Conservation (phyloP, 2,329 filamentous ascomycete genomes). For the Pseudogymnoascus sp. region DNA sequence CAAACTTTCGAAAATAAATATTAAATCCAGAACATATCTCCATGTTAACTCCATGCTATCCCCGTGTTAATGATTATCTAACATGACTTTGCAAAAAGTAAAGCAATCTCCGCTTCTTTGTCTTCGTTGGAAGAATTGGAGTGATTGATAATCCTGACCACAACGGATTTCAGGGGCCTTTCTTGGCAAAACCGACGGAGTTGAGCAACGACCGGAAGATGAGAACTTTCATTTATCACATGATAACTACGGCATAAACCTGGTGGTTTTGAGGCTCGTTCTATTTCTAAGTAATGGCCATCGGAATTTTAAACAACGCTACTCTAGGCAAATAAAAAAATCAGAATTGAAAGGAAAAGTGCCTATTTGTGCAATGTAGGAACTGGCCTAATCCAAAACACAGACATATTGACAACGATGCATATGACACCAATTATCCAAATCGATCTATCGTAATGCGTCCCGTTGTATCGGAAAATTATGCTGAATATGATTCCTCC, state of each 20-base stretch:
- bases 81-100: background rate
- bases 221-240: background rate
- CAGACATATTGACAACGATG: slow-evolving; percentile 59
- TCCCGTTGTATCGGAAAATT: slow-evolving; percentile 68
- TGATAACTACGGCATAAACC: background rate
- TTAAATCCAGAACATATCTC: background rate
- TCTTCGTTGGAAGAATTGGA: background rate
- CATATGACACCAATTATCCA: slow-evolving; percentile 76
- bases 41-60: background rate
- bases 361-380: slow-evolving; percentile 31
- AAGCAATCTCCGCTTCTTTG: background rate
- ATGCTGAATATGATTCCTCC: slow-evolving; percentile 78
- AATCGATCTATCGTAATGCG: slow-evolving; percentile 60
- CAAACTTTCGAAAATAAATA: background rate
- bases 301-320: background rate
- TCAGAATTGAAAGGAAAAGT: background rate
- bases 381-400: slow-evolving; percentile 54
- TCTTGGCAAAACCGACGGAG: background rate
- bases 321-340: background rate
- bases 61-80: background rate
- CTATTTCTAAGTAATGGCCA: background rate
- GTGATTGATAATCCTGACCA: background rate
- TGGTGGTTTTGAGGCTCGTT: background rate
- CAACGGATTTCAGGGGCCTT: background rate
- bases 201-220: background rate